A percentile compares a stretch with the other conserved stretches of the same genome.
Evolutionary conservation across 1,139 yeast genomes (phyloP).

Genomic region (Debaryomyces coudertii): DNA sequence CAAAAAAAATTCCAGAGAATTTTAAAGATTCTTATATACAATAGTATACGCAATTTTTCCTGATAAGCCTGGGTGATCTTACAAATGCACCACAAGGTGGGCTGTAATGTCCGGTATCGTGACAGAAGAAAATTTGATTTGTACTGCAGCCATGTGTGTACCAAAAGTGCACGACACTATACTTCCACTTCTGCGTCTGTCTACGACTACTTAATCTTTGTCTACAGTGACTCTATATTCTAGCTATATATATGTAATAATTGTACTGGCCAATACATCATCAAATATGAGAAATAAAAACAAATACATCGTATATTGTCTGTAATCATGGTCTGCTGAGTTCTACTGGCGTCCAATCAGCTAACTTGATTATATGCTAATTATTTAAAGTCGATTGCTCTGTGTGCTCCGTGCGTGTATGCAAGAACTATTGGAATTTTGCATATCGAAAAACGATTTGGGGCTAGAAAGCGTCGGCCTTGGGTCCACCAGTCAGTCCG

Average conservation of each 20-base stretch:
- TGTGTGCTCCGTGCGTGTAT: neutral
- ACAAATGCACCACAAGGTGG: constrained; percentile 1
- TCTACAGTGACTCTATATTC: too few relatives aligned
- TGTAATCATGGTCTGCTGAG: too few relatives aligned
- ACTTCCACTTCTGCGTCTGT: too few relatives aligned
- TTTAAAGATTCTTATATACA: constrained; percentile 1
- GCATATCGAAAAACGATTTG: too few relatives aligned
- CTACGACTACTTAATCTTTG: too few relatives aligned
- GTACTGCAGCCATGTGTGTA: too few relatives aligned
- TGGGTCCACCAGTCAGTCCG: neutral
- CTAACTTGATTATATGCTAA: neutral
- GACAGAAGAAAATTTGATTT: neutral
- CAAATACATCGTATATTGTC: too few relatives aligned
- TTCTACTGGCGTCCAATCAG: neutral
- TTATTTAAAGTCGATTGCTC: neutral
- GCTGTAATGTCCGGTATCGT: neutral
- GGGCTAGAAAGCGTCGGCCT: neutral
- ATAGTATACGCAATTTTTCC: constrained; percentile 1
- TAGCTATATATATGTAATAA: too few relatives aligned
- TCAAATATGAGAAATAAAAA: too few relatives aligned
- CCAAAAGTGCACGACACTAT: too few relatives aligned
- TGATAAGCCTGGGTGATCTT: constrained; percentile 2
- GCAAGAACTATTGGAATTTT: too few relatives aligned
- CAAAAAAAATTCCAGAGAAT: neutral
- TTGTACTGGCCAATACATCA: too few relatives aligned